These are phyloP conservation scores for Aspergillus sclerotialis DNA, from an alignment of 2,329 filamentous ascomycete genomes.

Conservation along the genomic window DNA sequence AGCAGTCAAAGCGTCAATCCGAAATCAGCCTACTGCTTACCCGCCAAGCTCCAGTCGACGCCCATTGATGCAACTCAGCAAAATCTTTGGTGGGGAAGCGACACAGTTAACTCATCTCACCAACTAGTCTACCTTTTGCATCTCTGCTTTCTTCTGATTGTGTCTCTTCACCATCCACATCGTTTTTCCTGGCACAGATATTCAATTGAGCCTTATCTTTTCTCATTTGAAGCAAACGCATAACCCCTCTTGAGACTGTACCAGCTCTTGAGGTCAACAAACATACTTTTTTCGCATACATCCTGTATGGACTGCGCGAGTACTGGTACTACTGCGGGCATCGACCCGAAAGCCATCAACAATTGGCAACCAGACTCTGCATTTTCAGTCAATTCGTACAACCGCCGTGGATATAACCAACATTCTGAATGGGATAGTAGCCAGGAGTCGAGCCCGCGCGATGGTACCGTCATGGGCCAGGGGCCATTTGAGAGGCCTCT, in stretches of 20 bases:
- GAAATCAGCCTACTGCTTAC: too few species aligned
- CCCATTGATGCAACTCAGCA: too few species aligned
- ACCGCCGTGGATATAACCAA: conserved; percentile 29
- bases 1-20: too few species aligned
- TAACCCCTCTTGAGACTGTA: background rate
- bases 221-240: too few species aligned
- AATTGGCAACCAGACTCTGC: conserved; percentile 32
- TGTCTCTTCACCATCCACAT: background rate
- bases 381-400: conserved; percentile 30
- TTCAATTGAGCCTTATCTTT: too few species aligned
- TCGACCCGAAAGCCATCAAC: conserved; percentile 36
- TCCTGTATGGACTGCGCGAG: conserved; percentile 32
- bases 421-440: conserved; percentile 32
- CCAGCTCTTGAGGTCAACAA: conserved; percentile 1
- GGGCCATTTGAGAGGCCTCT: conserved; percentile 18
- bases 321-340: conserved; percentile 30
- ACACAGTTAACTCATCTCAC: conserved; percentile 2
- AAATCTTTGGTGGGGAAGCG: conserved; percentile 19
- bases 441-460: conserved; percentile 32
- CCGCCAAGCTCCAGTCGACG: conserved; percentile 14
- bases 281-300: background rate
- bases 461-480: conserved; percentile 28
- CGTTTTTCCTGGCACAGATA: too few species aligned
- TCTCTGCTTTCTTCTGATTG: too few species aligned
- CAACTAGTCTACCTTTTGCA: too few species aligned